Percentiles rank a stretch among this genome's conserved stretches.
Conservation (phyloP, 2,329 filamentous ascomycete species). For the Aureobasidium lini region DNA sequence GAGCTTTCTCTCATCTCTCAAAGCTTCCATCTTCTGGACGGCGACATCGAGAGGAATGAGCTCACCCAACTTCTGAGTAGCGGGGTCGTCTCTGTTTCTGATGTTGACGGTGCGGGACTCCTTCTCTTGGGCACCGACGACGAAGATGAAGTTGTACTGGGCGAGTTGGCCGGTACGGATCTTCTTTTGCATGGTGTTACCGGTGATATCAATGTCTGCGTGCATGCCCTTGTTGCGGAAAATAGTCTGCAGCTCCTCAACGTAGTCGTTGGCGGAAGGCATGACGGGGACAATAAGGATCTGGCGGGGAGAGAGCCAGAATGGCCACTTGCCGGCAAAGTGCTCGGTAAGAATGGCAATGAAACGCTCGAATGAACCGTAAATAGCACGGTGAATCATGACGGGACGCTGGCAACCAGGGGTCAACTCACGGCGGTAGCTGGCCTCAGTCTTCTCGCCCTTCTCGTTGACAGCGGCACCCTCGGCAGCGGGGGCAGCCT, state of each 20-base stretch:
- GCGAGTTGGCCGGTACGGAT: slow-evolving; percentile 72
- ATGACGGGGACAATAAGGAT: slow-evolving; percentile 73
- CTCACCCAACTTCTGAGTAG: slow-evolving; percentile 55
- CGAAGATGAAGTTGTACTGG: slow-evolving; percentile 79
- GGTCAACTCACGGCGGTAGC: slow-evolving; percentile 45
- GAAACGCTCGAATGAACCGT: slow-evolving; percentile 61
- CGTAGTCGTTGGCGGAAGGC: slow-evolving; percentile 64
- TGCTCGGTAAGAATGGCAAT: slow-evolving; percentile 76
- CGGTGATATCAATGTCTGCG: slow-evolving; percentile 61
- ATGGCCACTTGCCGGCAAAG: slow-evolving; percentile 81
- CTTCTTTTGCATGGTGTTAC: slow-evolving; percentile 85
- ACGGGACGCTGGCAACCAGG: slow-evolving; percentile 71
- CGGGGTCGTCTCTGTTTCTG: slow-evolving; percentile 55
- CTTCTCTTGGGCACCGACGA: slow-evolving; percentile 57
- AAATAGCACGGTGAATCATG: slow-evolving; percentile 79
- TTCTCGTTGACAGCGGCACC: slow-evolving; percentile 22
- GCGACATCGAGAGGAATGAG: slow-evolving; percentile 54
- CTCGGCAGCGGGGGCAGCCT: slow-evolving; percentile 20
- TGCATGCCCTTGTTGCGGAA: slow-evolving; percentile 64
- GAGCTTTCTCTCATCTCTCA: slow-evolving; percentile 38
- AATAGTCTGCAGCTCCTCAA: slow-evolving; percentile 61
- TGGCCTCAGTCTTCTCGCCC: slow-evolving; percentile 17
- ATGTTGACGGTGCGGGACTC: slow-evolving; percentile 55
- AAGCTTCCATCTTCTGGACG: slow-evolving; percentile 42
- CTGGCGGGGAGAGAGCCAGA: slow-evolving; percentile 81